Conservation (phyloP, 78 protist species). For the Monocercomonoides exilis region DNA sequence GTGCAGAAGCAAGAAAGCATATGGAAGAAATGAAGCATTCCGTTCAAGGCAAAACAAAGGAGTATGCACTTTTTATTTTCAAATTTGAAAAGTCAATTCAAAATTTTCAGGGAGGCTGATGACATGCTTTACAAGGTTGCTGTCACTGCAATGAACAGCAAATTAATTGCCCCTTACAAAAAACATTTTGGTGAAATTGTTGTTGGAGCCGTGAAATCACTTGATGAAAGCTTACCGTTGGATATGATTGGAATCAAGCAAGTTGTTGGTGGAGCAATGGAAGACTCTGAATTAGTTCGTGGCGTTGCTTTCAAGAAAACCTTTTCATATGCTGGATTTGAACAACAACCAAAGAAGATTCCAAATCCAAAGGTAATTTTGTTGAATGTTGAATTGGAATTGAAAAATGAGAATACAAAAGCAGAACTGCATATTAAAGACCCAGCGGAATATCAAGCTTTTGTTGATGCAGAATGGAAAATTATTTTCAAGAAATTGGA, state of each 20-base stretch:
- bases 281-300: constrained; percentile 83
- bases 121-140: constrained; percentile 81
- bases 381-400: constrained; percentile 97
- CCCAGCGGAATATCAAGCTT: constrained; percentile 65
- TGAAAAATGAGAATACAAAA: constrained; percentile 92
- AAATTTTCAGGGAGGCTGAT: constrained; percentile 31
- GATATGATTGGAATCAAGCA: constrained; percentile 94
- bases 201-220: constrained; percentile 82
- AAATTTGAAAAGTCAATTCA: neutral
- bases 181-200: constrained; percentile 88
- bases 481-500: constrained; percentile 94
- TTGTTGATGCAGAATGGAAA: constrained; percentile 94
- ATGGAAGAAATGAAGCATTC: neutral
- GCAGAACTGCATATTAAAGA: constrained; percentile 85
- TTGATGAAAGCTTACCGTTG: constrained; percentile 65
- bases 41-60: neutral
- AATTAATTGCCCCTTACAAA: constrained; percentile 69
- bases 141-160: constrained; percentile 89
- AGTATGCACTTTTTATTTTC: neutral
- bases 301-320: constrained; percentile 99
- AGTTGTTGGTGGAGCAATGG: constrained; percentile 82
- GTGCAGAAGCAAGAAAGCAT: constrained; percentile 23
- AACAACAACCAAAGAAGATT: constrained; percentile 95
- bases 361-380: constrained; percentile 73
- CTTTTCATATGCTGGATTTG: constrained; percentile 97